A percentile compares a stretch with the other conserved stretches of the same genome.
phyloP scores from a whole-genome alignment of 2,329 filamentous ascomycete genomes.

The Calonectria henricotiae region DNA sequence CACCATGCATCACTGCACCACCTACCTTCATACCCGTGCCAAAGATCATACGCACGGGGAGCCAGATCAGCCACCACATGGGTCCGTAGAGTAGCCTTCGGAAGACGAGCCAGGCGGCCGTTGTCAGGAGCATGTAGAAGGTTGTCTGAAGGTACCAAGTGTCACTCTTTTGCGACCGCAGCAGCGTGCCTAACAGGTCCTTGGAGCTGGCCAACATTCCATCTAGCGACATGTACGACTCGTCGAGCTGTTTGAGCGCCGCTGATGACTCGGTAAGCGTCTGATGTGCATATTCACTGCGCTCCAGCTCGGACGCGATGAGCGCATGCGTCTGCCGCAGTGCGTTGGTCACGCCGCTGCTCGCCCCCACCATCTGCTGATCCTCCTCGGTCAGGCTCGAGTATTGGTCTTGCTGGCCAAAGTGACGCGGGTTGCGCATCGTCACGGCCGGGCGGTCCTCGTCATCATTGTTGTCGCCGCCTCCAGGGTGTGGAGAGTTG shows the following conservation, averaged over 20 bases:
- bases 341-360: conserved; percentile 86
- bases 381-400: conserved; percentile 74
- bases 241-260: conserved; percentile 84
- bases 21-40: conserved; percentile 72
- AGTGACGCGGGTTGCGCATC: conserved; percentile 47
- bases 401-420: conserved; percentile 57
- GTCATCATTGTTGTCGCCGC: conserved; percentile 44
- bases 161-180: conserved; percentile 94
- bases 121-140: conserved; percentile 85
- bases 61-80: conserved; percentile 89
- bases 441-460: conserved; percentile 44
- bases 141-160: conserved; percentile 97
- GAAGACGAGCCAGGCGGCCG: conserved; percentile 89
- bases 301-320: conserved; percentile 87
- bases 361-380: conserved; percentile 82
- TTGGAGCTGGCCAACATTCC: conserved; percentile 82
- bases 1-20: conserved; percentile 64
- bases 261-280: conserved; percentile 88
- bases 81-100: conserved; percentile 90
- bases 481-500: conserved; percentile 50
- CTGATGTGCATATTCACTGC: conserved; percentile 91
- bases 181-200: conserved; percentile 82
- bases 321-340: conserved; percentile 89
- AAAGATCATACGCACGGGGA: conserved; percentile 81
- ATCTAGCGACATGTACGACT: conserved; percentile 87